Conservation (phyloP, 2,329 filamentous ascomycete species). For the Penicillium expansum region DNA sequence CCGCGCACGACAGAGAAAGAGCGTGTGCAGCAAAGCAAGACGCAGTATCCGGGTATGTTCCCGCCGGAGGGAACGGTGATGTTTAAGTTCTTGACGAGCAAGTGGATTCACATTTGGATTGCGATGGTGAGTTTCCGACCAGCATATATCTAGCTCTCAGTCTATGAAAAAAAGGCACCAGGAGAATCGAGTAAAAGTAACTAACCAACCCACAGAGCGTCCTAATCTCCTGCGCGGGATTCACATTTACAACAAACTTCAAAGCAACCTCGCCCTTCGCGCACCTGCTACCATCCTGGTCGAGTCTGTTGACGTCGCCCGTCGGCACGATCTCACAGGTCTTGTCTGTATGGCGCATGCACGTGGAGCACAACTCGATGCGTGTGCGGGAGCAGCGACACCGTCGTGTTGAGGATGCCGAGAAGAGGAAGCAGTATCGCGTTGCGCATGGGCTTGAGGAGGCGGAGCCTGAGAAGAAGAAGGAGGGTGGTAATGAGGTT, state of each 20-base stretch:
- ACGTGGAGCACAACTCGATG: conserved; percentile 68
- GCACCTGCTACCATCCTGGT: conserved; percentile 71
- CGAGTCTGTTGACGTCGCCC: conserved; percentile 68
- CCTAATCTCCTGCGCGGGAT: conserved; percentile 65
- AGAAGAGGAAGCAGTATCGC: conserved; percentile 81
- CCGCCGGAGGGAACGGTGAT: conserved; percentile 77
- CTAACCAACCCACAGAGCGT: conserved; percentile 53
- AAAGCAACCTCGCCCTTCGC: conserved; percentile 73
- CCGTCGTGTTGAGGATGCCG: conserved; percentile 75
- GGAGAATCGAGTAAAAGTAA: background rate
- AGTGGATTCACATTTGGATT: conserved; percentile 74
- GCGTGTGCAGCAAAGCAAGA: conserved; percentile 57
- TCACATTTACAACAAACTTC: conserved; percentile 77
- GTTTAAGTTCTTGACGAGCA: conserved; percentile 79
- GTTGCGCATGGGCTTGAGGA: conserved; percentile 78
- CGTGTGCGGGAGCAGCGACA: conserved; percentile 69
- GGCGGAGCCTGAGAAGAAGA: conserved; percentile 36
- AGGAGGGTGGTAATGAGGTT: conserved; percentile 25
- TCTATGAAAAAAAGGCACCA: background rate
- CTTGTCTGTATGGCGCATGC: conserved; percentile 70
- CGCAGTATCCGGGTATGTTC: conserved; percentile 85
- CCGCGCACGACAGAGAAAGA: conserved; percentile 66
- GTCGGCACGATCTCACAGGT: conserved; percentile 63
- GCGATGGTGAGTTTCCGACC: conserved; percentile 63
- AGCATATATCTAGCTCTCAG: background rate